Percentiles rank a stretch among this genome's conserved stretches.
Conservation (phyloP, 768 basidiomycete genomes). For the Hygrocybe coccinea region DNA sequence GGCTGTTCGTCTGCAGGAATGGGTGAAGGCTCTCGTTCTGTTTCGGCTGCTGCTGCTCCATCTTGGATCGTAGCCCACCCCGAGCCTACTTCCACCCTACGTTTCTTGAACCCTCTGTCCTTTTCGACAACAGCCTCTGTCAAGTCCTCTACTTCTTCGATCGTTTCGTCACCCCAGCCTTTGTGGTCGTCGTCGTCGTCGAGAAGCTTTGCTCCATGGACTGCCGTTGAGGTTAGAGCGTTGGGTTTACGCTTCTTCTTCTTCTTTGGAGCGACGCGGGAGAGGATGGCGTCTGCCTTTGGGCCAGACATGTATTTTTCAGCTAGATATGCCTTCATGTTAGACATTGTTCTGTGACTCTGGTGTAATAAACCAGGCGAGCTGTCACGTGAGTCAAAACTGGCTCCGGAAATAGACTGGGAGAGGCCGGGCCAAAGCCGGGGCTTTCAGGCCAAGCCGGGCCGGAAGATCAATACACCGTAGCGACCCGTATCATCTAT, state of each 20-base stretch:
- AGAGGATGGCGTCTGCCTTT: slow-evolving; percentile 91
- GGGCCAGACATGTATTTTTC: slow-evolving; percentile 95
- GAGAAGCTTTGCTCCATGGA: slow-evolving; percentile 35
- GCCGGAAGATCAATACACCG: too few relatives aligned
- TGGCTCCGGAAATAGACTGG: too few relatives aligned
- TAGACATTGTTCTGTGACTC: slow-evolving; percentile 32
- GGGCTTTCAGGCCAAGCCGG: too few relatives aligned
- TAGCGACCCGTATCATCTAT: too few relatives aligned
- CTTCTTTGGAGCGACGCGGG: slow-evolving; percentile 61
- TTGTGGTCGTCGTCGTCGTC: slow-evolving; percentile 63
- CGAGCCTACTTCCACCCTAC: slow-evolving; percentile 43
- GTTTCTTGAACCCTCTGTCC: slow-evolving; percentile 78
- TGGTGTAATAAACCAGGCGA: not conserved
- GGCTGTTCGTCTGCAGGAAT: slow-evolving; percentile 56
- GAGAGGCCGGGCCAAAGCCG: too few relatives aligned
- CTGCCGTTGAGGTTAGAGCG: slow-evolving; percentile 16
- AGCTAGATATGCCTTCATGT: slow-evolving; percentile 79
- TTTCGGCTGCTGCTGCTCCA: slow-evolving; percentile 37
- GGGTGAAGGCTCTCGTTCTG: slow-evolving; percentile 54
- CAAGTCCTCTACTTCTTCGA: slow-evolving; percentile 53
- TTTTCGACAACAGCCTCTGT: slow-evolving; percentile 63
- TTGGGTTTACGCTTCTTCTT: slow-evolving; percentile 75
- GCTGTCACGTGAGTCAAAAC: too few relatives aligned
- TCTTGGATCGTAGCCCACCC: slow-evolving; percentile 69
- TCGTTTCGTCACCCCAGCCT: slow-evolving; percentile 53